These are phyloP conservation scores for Oryza coarctata DNA, from an alignment of 176 grass and related monocot species.

Conservation along the genomic window DNA sequence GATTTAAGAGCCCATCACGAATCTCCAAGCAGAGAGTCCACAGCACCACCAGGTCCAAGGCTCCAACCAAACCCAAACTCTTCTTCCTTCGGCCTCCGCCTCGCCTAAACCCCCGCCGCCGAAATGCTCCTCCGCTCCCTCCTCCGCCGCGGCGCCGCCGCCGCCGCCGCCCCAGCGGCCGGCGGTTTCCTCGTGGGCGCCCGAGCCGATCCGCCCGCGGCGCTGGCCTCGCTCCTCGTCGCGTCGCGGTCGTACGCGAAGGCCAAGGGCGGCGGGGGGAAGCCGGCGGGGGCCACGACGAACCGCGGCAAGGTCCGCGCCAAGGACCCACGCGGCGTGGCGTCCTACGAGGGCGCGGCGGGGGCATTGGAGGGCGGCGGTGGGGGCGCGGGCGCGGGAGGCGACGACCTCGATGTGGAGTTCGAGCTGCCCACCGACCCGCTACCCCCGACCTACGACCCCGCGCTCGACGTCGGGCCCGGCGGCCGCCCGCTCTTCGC, in stretches of 20 bases:
- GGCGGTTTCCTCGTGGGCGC: background rate
- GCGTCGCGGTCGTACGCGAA: conserved; percentile 66
- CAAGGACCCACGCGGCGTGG: conserved; percentile 56
- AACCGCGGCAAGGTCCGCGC: conserved; percentile 56
- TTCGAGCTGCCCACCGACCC: conserved; percentile 78
- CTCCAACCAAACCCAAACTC: conserved; percentile 31
- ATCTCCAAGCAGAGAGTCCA: conserved; percentile 2
- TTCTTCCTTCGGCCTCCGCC: conserved; percentile 24
- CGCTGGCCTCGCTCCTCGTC: conserved; percentile 28
- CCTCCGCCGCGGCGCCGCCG: conserved; percentile 48
- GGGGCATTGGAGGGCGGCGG: conserved; percentile 18
- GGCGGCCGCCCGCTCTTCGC: conserved; percentile 78
- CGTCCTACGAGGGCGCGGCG: conserved; percentile 30
- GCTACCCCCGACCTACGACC: conserved; percentile 71
- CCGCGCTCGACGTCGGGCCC: conserved; percentile 76
- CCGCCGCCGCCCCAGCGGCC: conserved; percentile 21
- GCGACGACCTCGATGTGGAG: conserved; percentile 48
- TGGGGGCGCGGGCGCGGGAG: too few relatives aligned
- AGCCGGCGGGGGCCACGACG: conserved; percentile 40
- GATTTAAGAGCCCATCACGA: background rate
- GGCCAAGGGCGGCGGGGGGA: conserved; percentile 58
- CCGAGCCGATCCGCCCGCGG: background rate
- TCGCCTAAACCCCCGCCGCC: conserved; percentile 37
- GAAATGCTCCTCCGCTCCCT: conserved; percentile 69
- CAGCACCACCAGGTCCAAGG: background rate